Evolutionary conservation across 2,329 filamentous ascomycete species (phyloP), one percentile per base, ranked within the genome.

Genomic region (Fusarium oxysporum): DNA sequence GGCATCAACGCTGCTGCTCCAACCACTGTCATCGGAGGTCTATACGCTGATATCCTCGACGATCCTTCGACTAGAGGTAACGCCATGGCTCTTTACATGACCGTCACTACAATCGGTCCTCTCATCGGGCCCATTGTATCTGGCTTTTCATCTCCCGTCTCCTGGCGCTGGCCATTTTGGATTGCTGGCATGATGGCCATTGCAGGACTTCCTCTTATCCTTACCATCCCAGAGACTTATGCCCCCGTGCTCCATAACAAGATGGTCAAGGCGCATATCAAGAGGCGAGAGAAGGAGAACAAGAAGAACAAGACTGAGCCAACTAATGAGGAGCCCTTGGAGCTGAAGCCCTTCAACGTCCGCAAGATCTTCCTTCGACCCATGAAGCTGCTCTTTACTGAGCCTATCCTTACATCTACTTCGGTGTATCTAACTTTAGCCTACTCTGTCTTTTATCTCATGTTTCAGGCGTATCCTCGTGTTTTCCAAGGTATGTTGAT

Each of bases 101-200:
- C 74, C 11, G 71, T 82, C 44, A 82, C 80, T 12, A 81, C 76
- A 4, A 63, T 77, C 8, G 80, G 78, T 0, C 80, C 80, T 9
- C 83, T 87, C 2, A 77, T 88, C 3, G 87, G 87, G 0, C 86
- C 87, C 3, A 83, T 88, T 17, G 82, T 87, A 25, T 86, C 86
- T 19, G 86, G 86, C 0, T 88, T 88, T 73, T 74, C 87, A 0
- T 81, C 87, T 7, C 81, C 84, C 55, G 81, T 78, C n/a, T 83
- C 80, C 25, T 83, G 83, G 72, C 78, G 81, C 28, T 85, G 84
- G 64, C 78, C 83, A 2, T 80, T 85, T 37, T 85, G 83, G 80
- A 81, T 85, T 25, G 71, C 83, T 3, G 77, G 78, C 16, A 70
- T 80, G 40, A 77, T 81, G 14, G 79, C 80, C 1, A 68, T 55